Evolutionary conservation across 116 monocot species (phyloP).

Genomic region (Zostera marina): DNA sequence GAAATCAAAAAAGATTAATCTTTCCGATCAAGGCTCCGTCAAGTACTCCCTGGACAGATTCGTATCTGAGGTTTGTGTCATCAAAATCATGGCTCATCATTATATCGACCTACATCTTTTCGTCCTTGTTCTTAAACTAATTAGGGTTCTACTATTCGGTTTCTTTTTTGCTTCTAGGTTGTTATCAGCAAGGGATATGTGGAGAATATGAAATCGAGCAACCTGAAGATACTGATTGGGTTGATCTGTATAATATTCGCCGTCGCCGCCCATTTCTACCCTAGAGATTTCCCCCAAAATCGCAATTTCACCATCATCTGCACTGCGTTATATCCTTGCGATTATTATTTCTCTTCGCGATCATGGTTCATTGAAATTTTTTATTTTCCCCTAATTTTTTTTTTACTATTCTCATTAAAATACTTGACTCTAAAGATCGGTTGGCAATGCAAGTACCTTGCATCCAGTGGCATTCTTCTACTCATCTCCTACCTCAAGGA

Average conservation of each 20-base stretch:
- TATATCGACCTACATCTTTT: background rate
- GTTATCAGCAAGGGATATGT: slow-evolving; percentile 49
- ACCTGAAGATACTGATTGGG: slow-evolving; percentile 55
- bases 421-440: slow-evolving; percentile 16
- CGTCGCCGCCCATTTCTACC: slow-evolving; percentile 82
- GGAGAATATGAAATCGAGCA: slow-evolving; percentile 55
- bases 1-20: slow-evolving; percentile 78
- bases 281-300: slow-evolving; percentile 84
- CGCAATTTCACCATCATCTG: slow-evolving; percentile 50
- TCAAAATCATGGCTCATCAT: too few species aligned
- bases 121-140: background rate
- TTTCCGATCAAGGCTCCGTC: slow-evolving; percentile 80
- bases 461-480: slow-evolving; percentile 51
- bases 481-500: slow-evolving; percentile 69
- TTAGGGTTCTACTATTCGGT: background rate
- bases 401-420: background rate
- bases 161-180: background rate
- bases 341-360: background rate
- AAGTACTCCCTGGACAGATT: slow-evolving; percentile 88
- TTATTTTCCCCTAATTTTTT: background rate
- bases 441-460: slow-evolving; percentile 37
- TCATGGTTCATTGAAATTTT: background rate
- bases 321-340: slow-evolving; percentile 85
- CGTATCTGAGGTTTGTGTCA: slow-evolving; percentile 42
- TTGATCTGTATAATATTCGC: slow-evolving; percentile 55